A percentile compares a stretch with the other conserved stretches of the same genome.
These are phyloP conservation scores for Pseudogymnoascus verrucosus DNA, from an alignment of 2,329 filamentous ascomycete species.

Conservation along the genomic window DNA sequence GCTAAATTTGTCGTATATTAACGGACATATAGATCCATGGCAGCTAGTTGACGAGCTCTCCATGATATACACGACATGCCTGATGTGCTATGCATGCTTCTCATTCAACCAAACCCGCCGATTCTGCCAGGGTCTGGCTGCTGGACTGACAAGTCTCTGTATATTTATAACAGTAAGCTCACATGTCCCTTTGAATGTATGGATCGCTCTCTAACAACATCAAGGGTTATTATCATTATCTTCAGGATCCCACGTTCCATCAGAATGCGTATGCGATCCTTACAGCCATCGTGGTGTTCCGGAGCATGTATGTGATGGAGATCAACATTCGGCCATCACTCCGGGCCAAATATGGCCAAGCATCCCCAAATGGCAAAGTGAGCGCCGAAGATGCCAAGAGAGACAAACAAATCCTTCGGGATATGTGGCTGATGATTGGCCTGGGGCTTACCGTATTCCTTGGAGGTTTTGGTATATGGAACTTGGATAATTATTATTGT, in stretches of 20 bases:
- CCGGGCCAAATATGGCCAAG: conserved; percentile 32
- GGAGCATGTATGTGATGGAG: conserved; percentile 64
- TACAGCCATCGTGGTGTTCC: conserved; percentile 54
- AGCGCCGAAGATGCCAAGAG: conserved; percentile 44
- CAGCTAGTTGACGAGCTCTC: conserved; percentile 63
- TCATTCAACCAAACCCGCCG: conserved; percentile 45
- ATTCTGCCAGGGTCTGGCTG: conserved; percentile 41
- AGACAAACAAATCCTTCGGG: conserved; percentile 49
- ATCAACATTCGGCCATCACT: conserved; percentile 50
- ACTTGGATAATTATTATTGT: conserved; percentile 58
- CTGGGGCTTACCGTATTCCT: conserved; percentile 56
- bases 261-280: conserved; percentile 63
- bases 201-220: background rate
- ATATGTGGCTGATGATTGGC: conserved; percentile 62
- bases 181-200: background rate
- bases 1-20: background rate
- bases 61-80: conserved; percentile 65
- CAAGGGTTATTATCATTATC: conserved; percentile 59
- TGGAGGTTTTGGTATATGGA: conserved; percentile 61
- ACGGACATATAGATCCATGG: conserved; percentile 49
- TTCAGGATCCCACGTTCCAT: conserved; percentile 65
- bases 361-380: conserved; percentile 33
- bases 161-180: conserved; percentile 47
- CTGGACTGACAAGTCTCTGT: conserved; percentile 42
- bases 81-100: conserved; percentile 63